phyloP scores from a whole-genome alignment of 2,329 filamentous ascomycete species.

The Parastagonospora nodorum region DNA sequence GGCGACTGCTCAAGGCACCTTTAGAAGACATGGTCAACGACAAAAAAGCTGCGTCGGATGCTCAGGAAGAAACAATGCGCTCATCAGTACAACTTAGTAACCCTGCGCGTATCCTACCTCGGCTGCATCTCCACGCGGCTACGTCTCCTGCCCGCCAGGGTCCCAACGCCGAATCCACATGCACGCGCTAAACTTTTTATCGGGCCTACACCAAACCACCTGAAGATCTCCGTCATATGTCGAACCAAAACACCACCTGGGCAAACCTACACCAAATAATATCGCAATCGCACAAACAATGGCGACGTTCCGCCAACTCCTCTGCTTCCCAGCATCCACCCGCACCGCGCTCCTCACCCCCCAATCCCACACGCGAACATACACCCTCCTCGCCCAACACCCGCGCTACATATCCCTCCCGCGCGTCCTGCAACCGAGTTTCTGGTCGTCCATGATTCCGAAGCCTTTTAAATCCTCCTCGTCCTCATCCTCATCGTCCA shows the following conservation, averaged over 20 bases:
- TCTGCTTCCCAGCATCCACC: slow-evolving; percentile 28
- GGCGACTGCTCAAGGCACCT: background rate
- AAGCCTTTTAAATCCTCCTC: slow-evolving; percentile 25
- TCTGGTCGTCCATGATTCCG: slow-evolving; percentile 48
- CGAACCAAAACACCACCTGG: no score
- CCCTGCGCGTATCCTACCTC: background rate
- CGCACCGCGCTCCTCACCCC: slow-evolving; percentile 25
- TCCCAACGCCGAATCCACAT: no score
- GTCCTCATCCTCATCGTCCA: slow-evolving; percentile 1
- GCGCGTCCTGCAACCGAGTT: slow-evolving; percentile 42
- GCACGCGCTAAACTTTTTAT: no score
- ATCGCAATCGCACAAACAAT: slow-evolving; percentile 14
- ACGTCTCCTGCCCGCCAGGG: no score
- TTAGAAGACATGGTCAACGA: no score
- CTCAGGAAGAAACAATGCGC: no score
- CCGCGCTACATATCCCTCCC: slow-evolving; percentile 36
- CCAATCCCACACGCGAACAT: slow-evolving; percentile 25
- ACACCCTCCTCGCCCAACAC: slow-evolving; percentile 27
- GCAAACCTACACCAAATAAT: background rate
- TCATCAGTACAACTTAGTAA: background rate
- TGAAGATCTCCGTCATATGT: no score
- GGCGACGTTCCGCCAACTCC: slow-evolving; percentile 37
- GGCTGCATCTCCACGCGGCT: background rate
- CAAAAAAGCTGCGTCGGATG: no score
- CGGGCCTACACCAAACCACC: no score